These are phyloP conservation scores for Biscogniauxia mediterranea DNA, from an alignment of 2,329 filamentous ascomycete genomes.

Conservation along the genomic window DNA sequence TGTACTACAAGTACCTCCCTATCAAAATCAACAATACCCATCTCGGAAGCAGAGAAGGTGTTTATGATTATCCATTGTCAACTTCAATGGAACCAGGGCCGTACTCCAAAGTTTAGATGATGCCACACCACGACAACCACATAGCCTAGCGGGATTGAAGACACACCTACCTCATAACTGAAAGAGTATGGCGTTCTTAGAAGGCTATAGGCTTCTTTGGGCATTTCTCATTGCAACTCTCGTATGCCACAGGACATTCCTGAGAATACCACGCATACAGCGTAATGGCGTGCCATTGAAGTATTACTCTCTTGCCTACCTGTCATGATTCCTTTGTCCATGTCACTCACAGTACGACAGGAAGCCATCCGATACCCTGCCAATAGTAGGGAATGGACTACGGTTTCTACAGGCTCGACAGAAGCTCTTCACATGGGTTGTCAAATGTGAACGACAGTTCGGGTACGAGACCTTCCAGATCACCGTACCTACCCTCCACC, in stretches of 20 bases:
- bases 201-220: constrained; percentile 19
- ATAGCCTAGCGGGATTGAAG: too few relatives aligned
- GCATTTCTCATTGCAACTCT: constrained; percentile 18
- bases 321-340: neutral
- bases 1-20: too few relatives aligned
- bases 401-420: constrained; percentile 59
- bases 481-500: constrained; percentile 59
- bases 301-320: constrained; percentile 16
- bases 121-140: too few relatives aligned
- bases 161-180: too few relatives aligned
- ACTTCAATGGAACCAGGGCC: too few relatives aligned
- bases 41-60: too few relatives aligned
- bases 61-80: too few relatives aligned
- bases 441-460: constrained; percentile 53
- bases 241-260: constrained; percentile 23
- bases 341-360: constrained; percentile 28
- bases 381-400: constrained; percentile 60
- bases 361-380: constrained; percentile 50
- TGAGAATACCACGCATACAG: constrained; percentile 23
- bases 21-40: too few relatives aligned
- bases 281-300: constrained; percentile 34
- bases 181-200: constrained; percentile 20
- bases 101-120: too few relatives aligned
- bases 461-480: constrained; percentile 62
- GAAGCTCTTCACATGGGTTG: constrained; percentile 62